phyloP scores from a whole-genome alignment of 2,329 filamentous ascomycete genomes.

The Claviceps capensis region DNA sequence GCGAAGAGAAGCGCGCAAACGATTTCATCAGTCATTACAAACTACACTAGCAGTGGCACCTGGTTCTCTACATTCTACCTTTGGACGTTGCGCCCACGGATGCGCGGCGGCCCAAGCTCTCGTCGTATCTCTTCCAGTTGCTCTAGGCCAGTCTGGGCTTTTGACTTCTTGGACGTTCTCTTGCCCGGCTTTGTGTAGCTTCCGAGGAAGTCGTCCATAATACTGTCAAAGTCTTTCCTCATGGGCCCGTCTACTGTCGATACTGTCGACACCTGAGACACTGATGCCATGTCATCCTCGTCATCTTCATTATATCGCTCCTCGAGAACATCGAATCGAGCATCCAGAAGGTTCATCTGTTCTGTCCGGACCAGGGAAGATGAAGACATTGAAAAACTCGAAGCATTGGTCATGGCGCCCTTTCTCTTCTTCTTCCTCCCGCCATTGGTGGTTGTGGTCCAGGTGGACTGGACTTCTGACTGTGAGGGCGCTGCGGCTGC shows the following conservation, averaged over 20 bases:
- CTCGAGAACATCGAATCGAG: slow-evolving; percentile 82
- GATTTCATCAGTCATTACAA: slow-evolving; percentile 4
- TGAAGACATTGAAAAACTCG: slow-evolving; percentile 83
- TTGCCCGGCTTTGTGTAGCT: slow-evolving; percentile 59
- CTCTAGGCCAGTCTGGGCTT: slow-evolving; percentile 66
- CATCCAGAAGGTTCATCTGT: slow-evolving; percentile 71
- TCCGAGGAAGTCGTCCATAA: slow-evolving; percentile 87
- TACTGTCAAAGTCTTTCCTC: slow-evolving; percentile 68
- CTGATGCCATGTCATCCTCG: slow-evolving; percentile 37
- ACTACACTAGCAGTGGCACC: background rate
- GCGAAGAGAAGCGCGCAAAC: background rate
- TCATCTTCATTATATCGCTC: slow-evolving; percentile 50
- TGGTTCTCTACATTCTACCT: background rate
- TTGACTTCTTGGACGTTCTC: slow-evolving; percentile 65
- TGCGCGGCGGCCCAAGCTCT: slow-evolving; percentile 62
- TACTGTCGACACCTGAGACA: slow-evolving; percentile 47
- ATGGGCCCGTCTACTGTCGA: slow-evolving; percentile 57
- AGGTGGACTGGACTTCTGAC: slow-evolving; percentile 54
- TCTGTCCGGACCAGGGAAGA: slow-evolving; percentile 80
- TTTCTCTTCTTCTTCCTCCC: slow-evolving; percentile 89
- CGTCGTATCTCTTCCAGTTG: slow-evolving; percentile 83
- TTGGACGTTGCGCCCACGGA: slow-evolving; percentile 24
- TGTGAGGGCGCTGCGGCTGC: slow-evolving; percentile 23
- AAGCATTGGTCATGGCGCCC: slow-evolving; percentile 78
- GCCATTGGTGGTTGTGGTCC: slow-evolving; percentile 65